Base-by-base conservation (phyloP, 2,329 filamentous ascomycete genomes). In the Talaromyces sp. region DNA sequence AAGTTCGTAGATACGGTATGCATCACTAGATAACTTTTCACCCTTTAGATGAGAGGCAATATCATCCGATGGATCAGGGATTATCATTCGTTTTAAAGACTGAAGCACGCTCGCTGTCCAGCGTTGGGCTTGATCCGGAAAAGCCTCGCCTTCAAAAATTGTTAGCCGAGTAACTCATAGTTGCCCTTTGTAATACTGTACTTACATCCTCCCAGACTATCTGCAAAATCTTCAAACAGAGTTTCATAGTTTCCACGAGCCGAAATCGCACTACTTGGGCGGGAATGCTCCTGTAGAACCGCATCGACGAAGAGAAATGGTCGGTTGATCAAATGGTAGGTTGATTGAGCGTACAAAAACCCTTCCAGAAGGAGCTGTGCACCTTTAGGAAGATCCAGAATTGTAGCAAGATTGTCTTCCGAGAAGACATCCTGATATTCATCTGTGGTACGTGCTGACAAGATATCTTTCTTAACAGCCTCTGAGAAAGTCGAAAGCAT, bases 271-370 rank as follows among this genome's bases (percentile, higher is more conserved):
- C 0, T 15, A 13, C 19, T 53, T 22, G 36, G 22, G 1, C 10
- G n/a, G 25, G 2, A 15, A 13, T 59, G 63, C 8, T 65, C 27
- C 31, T 65, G 34, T 10, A 60, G 10, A 15, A 49, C n/a, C 3
- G 27, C 34, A 36, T 65, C 63, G 22, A 65, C 7, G n/a, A 65
- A 65, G 4, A 53, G 13, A 17, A 65, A 65, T 31, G 38, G 63
- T 45, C 58, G 40, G 5, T 3, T 5, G 3, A 65, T 40, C 11
- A 65, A n/a, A 15, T 31, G 0, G 1, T 27, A 6, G 43, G 1
- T 11, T 1, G 22, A 11, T 17, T 45, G 45, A 1, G 45, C 31
- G 2, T 22, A 60, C 15, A 65, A 29, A 8, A 65, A 38, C 13
- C 54, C 63, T 17, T 65, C 43, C 1, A 65, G 31, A n/a, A 65